Conservation (phyloP, 306 rosid species). For the Urtica urens region DNA sequence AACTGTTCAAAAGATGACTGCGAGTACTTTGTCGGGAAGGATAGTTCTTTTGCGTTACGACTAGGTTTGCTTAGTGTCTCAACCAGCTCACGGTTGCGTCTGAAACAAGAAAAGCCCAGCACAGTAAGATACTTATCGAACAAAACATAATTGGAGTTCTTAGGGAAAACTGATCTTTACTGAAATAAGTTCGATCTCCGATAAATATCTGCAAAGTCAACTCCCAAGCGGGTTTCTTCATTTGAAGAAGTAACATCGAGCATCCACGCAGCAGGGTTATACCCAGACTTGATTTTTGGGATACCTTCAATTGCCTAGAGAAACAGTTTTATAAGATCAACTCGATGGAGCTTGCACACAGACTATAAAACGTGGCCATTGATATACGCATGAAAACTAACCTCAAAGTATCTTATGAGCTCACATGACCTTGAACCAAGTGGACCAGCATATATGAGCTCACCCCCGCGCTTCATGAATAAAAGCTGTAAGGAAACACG, state of each 20-base stretch:
- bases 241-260: slow-evolving; percentile 72
- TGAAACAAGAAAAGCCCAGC: slow-evolving; percentile 28
- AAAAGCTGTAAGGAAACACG: slow-evolving; percentile 54
- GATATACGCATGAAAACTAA: slow-evolving; percentile 25
- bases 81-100: slow-evolving; percentile 60
- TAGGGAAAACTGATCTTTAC: slow-evolving; percentile 36
- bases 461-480: slow-evolving; percentile 96
- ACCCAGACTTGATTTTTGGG: slow-evolving; percentile 60
- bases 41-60: slow-evolving; percentile 53
- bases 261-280: slow-evolving; percentile 97
- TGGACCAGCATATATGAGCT: slow-evolving; percentile 97
- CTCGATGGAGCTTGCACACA: neutral
- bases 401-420: slow-evolving; percentile 84
- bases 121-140: slow-evolving; percentile 14
- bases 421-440: slow-evolving; percentile 86
- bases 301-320: slow-evolving; percentile 82
- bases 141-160: slow-evolving; percentile 3
- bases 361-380: slow-evolving; percentile 14
- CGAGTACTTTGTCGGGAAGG: slow-evolving; percentile 69
- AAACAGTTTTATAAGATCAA: slow-evolving; percentile 12
- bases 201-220: slow-evolving; percentile 89
- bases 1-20: slow-evolving; percentile 75
- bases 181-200: slow-evolving; percentile 61
- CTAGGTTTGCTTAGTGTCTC: slow-evolving; percentile 70
- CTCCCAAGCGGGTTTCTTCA: slow-evolving; percentile 76